A percentile compares a stretch with the other conserved stretches of the same genome.
phyloP scores from a whole-genome alignment of 176 grass and related monocot genomes.

The Aegilops longissima region DNA sequence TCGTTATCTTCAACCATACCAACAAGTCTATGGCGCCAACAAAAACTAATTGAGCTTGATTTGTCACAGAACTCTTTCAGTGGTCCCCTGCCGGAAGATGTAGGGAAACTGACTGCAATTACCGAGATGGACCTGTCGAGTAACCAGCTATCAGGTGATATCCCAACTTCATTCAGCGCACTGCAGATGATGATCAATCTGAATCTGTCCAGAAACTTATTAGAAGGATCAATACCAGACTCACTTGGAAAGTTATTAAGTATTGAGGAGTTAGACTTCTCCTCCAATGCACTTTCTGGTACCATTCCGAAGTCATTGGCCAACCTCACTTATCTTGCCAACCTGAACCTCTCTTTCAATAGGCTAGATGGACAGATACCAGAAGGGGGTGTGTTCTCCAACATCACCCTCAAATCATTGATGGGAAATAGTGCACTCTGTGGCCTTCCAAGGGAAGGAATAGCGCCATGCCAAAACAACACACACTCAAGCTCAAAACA shows the following conservation, averaged over 20 bases:
- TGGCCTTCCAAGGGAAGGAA: constrained; percentile 26
- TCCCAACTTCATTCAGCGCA: constrained; percentile 1
- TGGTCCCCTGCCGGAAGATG: not conserved
- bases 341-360: constrained; percentile 22
- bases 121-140: not conserved
- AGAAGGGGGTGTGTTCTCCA: constrained; percentile 39
- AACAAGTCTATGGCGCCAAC: not conserved
- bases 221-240: not conserved
- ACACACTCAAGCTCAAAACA: not conserved
- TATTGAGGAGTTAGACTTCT: not conserved
- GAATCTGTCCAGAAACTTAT: not conserved
- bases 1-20: constrained; percentile 5
- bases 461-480: constrained; percentile 17
- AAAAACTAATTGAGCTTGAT: not conserved
- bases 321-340: constrained; percentile 8
- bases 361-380: constrained; percentile 20
- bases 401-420: constrained; percentile 43
- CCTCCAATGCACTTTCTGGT: not conserved
- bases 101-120: constrained; percentile 4
- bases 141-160: constrained; percentile 38
- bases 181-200: not conserved
- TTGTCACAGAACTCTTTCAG: not conserved
- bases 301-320: not conserved
- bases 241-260: not conserved
- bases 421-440: constrained; percentile 48